phyloP scores from a whole-genome alignment of 2,329 filamentous ascomycete genomes.

The Paecilomyces fulvus region DNA sequence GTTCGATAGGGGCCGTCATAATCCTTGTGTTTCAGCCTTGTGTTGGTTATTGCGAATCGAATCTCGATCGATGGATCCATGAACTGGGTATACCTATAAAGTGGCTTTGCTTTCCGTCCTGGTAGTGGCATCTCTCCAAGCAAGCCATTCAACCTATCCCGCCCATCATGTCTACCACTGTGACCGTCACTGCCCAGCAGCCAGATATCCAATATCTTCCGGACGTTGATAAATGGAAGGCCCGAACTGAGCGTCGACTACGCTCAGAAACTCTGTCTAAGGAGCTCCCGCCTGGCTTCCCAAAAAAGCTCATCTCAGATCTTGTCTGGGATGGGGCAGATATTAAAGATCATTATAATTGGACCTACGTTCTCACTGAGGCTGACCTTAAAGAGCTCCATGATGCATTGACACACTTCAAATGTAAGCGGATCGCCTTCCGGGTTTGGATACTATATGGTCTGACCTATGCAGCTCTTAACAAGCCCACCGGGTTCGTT shows the following conservation, averaged over 20 bases:
- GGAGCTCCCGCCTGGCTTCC: conserved; percentile 35
- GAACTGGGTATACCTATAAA: background rate
- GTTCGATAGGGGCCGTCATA: background rate
- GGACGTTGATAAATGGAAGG: conserved; percentile 9
- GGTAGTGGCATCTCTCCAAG: background rate
- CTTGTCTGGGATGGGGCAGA: conserved; percentile 41
- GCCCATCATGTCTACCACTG: background rate
- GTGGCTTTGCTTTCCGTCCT: background rate
- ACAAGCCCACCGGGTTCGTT: conserved; percentile 30
- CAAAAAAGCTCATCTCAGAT: conserved; percentile 29
- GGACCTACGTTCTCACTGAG: conserved; percentile 30
- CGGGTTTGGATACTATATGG: background rate
- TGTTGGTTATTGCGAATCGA: background rate
- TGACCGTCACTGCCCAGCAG: conserved; percentile 17
- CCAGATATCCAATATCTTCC: conserved; percentile 11
- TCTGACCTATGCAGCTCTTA: conserved; percentile 16
- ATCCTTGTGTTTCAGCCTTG: background rate
- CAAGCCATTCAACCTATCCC: background rate
- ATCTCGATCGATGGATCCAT: background rate
- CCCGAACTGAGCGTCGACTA: conserved; percentile 7
- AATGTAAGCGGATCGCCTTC: conserved; percentile 17
- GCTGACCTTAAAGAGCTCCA: conserved; percentile 37
- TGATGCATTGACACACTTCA: conserved; percentile 33
- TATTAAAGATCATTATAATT: conserved; percentile 30
- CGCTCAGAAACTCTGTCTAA: conserved; percentile 5